Evolutionary conservation across 768 basidiomycete genomes (phyloP), one percentile per base, ranked within the genome.

Genomic region (Fomitopsis serialis): DNA sequence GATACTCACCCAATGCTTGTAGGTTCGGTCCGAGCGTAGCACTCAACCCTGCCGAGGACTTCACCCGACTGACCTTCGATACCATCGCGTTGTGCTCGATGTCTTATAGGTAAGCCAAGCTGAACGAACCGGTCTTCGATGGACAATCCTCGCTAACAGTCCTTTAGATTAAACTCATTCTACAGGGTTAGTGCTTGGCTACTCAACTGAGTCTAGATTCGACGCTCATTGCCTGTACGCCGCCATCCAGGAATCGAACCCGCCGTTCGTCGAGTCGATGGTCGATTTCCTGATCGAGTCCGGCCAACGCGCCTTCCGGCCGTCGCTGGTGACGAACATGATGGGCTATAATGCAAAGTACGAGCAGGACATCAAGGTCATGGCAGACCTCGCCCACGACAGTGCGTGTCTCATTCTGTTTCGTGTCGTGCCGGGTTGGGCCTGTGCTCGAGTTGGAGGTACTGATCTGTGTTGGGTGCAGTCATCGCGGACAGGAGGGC

Each of bases 41-140:
- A 29, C 73, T 79, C 48, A 73, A 77, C 43, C 71, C 75, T 5
- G 64, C 73, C 0, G 72, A 74, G 42, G 77, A 79, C 59, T 78
- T 74, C 54, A 79, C 78, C 35, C 69, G 74, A 15, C 67, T 78
- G 21, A 72, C 78, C 1, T 67, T 79, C 36, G 78, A 79, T 54
- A 74, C 77, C 2, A 69, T 78, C 50, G 70, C 74, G 1, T 66
- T 73, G 19, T 77, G 74, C 56, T 67, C 75, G 29, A 76, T 77
- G 73, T 68, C 64, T 2, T 66, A 75, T 53, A 63, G 71, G 69
- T 71, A 43, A 23, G 65, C 21, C 11, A 11, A 15, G 37, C 42
- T 36, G 23, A 25, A 50, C 45, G 51, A 23, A 17, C 46, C 21
- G 17, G 21, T 43, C 34, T 21, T 42, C 24, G 36, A 22, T 42